Base-by-base conservation (phyloP, 83 land plant genomes). In the Diphasiastrum complanatum region DNA sequence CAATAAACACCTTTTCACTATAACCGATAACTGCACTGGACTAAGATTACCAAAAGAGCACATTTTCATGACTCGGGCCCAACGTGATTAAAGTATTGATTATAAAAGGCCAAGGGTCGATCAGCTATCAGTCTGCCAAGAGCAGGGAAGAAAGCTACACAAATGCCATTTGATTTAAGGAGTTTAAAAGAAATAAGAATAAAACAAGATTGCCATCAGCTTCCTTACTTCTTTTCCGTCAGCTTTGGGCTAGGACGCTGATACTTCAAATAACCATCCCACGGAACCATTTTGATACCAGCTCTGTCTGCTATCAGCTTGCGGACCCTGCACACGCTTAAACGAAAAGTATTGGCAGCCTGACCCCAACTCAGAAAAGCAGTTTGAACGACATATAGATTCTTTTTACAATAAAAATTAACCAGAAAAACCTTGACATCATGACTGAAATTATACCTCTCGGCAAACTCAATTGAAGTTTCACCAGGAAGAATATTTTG, bases 181-280 rank as follows among this genome's bases (percentile, higher is more conserved):
- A n/a, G n/a, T n/a, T n/a, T n/a, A n/a, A n/a, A n/a, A n/a, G n/a
- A n/a, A n/a, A n/a, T n/a, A n/a, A n/a, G n/a, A n/a, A n/a, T n/a
- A n/a, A n/a, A n/a, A n/a, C n/a, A n/a, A n/a, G n/a, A n/a, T n/a
- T n/a, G n/a, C n/a, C n/a, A n/a, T n/a, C n/a, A n/a, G n/a, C 23
- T 20, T 51, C 47, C 77, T 63, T 87, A 91, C 97, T 84, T 85
- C 36, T 61, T 68, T 60, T 92, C 97, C 25, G 87, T 79, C 31
- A 75, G 95, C 61, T 87, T 92, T 34, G 87, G 87, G 53, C 97
- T 92, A 14, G 97, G 97, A 6, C 97, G 81, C 58, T 79, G 85
- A 36, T 92, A 83, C 71, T 92, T 92, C 46, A 92, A 58, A 64
- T 87, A 92, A 38, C 97, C 97, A 79, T 92, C 97, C 97, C 97